Conservation (phyloP, 768 basidiomycete genomes). For the Tephrocybe sp. region DNA sequence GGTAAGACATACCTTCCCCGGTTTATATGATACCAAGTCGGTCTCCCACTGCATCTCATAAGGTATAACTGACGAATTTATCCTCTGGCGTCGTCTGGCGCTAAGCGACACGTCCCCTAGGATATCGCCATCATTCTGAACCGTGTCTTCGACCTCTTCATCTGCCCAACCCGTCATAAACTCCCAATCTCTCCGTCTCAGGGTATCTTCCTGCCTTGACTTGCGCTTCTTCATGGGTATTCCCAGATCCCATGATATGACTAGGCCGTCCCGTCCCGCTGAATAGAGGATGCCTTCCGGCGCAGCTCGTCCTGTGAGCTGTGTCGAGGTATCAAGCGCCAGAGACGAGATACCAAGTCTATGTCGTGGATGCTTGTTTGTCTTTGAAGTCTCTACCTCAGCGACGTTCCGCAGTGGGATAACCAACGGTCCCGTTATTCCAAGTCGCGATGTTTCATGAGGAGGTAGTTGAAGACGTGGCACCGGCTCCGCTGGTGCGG, state of each 20-base stretch:
- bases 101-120: conserved; percentile 62
- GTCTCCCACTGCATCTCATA: conserved; percentile 82
- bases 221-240: conserved; percentile 58
- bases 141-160: conserved; percentile 59
- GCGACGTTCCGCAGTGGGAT: conserved; percentile 32
- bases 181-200: conserved; percentile 54
- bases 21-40: conserved; percentile 52
- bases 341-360: conserved; percentile 84
- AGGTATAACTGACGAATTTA: conserved; percentile 42
- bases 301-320: conserved; percentile 56
- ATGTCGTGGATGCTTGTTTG: conserved; percentile 67
- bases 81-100: conserved; percentile 33
- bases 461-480: conserved; percentile 74
- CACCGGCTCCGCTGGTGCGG: conserved; percentile 61
- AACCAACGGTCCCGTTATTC: conserved; percentile 70
- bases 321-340: conserved; percentile 85
- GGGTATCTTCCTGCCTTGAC: conserved; percentile 24
- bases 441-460: conserved; percentile 59
- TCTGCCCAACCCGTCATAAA: conserved; percentile 84
- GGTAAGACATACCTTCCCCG: conserved; percentile 39
- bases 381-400: conserved; percentile 23
- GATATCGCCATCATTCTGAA: conserved; percentile 71
- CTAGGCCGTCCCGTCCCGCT: conserved; percentile 84
- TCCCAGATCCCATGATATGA: conserved; percentile 86
- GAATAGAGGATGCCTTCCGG: conserved; percentile 91